Percentiles rank a stretch among this genome's conserved stretches.
These are phyloP conservation scores for Hypseocharis bilobata DNA, from an alignment of 441 rosid genomes.

Conservation along the genomic window DNA sequence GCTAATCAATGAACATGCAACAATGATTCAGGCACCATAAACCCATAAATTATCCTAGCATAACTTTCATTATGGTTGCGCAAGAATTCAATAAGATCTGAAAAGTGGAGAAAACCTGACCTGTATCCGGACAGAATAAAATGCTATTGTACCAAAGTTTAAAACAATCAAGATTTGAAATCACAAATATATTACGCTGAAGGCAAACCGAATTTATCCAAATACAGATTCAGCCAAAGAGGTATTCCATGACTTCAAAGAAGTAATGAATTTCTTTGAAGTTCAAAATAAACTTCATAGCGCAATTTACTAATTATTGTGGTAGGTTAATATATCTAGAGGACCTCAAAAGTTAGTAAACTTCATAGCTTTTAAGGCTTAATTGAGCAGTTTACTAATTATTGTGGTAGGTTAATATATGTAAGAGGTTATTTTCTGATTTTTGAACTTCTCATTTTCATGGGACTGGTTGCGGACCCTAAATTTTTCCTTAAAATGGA, in stretches of 20 bases:
- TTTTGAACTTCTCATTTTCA: not conserved
- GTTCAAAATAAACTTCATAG: not conserved
- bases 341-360: not conserved
- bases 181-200: not conserved
- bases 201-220: not conserved
- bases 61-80: not conserved
- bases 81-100: not conserved
- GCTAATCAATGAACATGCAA: slow-evolving; percentile 2
- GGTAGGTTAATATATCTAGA: not conserved
- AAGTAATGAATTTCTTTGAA: not conserved
- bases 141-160: not conserved
- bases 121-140: not conserved
- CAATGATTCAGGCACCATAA: not conserved
- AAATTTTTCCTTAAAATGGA: not conserved
- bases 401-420: not conserved
- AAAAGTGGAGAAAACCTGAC: not conserved
- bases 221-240: no score
- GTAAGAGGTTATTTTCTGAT: no score
- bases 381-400: not conserved
- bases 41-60: not conserved
- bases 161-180: not conserved
- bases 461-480: not conserved
- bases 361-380: not conserved
- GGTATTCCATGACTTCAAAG: not conserved
- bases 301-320: not conserved